Conservation (phyloP, 805 yeast species). For the Spencermartinsiella europaea region DNA sequence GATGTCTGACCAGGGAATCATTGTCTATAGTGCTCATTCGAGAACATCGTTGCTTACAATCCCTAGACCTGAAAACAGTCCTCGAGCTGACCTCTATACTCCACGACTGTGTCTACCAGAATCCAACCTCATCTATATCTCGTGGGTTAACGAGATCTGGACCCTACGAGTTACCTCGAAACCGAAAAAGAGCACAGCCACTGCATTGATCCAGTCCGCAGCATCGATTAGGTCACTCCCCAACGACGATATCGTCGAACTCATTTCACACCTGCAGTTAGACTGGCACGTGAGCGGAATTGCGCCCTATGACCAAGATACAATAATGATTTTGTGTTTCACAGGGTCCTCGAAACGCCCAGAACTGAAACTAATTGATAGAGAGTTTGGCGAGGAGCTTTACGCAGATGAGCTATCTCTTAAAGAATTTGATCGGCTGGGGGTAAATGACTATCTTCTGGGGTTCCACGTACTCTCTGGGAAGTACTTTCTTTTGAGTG, state of each 20-base stretch:
- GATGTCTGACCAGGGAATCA: slow-evolving; percentile 80
- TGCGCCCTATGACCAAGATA: slow-evolving; percentile 67
- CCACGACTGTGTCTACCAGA: slow-evolving; percentile 70
- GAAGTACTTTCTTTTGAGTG: slow-evolving; percentile 64
- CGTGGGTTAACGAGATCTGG: slow-evolving; percentile 84
- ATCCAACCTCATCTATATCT: slow-evolving; percentile 60
- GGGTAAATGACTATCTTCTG: slow-evolving; percentile 76
- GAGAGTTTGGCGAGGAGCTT: slow-evolving; percentile 61
- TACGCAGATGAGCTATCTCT: slow-evolving; percentile 76
- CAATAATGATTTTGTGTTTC: slow-evolving; percentile 55
- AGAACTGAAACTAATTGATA: slow-evolving; percentile 65
- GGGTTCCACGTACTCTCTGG: slow-evolving; percentile 34
- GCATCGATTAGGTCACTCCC: slow-evolving; percentile 16
- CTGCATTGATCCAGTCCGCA: slow-evolving; percentile 13
- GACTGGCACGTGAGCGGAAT: slow-evolving; percentile 69
- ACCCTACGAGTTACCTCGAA: slow-evolving; percentile 40
- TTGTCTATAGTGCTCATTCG: slow-evolving; percentile 45
- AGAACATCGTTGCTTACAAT: slow-evolving; percentile 33
- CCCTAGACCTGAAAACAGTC: slow-evolving; percentile 48
- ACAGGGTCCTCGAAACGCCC: slow-evolving; percentile 49
- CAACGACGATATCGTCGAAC: slow-evolving; percentile 21
- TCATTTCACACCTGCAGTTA: slow-evolving; percentile 37
- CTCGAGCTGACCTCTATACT: slow-evolving; percentile 76
- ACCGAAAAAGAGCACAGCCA: slow-evolving; percentile 3
- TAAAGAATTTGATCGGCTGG: slow-evolving; percentile 51